These are phyloP conservation scores for Mucor sp. DNA, from an alignment of 371 early-diverging fungal species.

Conservation along the genomic window DNA sequence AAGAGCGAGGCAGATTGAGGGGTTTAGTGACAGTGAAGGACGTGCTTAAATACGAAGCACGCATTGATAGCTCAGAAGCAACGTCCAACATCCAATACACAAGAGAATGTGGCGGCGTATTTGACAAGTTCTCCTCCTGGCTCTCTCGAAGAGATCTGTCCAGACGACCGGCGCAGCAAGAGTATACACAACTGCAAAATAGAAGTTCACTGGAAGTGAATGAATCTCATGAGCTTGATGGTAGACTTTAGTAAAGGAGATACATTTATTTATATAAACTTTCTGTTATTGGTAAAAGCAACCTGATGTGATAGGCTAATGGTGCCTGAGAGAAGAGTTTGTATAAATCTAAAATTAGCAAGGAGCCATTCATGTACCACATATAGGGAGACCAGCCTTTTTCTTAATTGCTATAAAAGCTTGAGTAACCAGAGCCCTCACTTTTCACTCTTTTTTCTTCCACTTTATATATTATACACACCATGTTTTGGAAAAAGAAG, in stretches of 20 bases:
- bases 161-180: constrained; percentile 4
- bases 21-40: constrained; percentile 84
- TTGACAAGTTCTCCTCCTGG: constrained; percentile 24
- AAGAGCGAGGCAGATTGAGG: constrained; percentile 65
- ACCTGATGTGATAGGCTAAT: not conserved
- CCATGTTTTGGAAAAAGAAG: constrained; percentile 35
- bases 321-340: not conserved
- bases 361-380: not conserved
- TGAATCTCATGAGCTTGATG: constrained; percentile 24
- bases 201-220: constrained; percentile 23
- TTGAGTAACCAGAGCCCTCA: not conserved
- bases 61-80: constrained; percentile 41
- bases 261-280: not conserved
- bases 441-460: not conserved
- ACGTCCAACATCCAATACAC: constrained; percentile 1
- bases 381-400: not conserved
- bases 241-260: constrained; percentile 7
- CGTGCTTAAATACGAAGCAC: constrained; percentile 67
- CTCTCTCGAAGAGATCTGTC: not conserved
- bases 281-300: too few relatives aligned
- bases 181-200: constrained; percentile 24
- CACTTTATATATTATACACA: constrained; percentile 14
- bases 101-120: constrained; percentile 17
- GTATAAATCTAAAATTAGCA: not conserved
- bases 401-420: not conserved